Evolutionary conservation across 2,329 filamentous ascomycete species (phyloP).

Genomic region (Neonectria sp.): DNA sequence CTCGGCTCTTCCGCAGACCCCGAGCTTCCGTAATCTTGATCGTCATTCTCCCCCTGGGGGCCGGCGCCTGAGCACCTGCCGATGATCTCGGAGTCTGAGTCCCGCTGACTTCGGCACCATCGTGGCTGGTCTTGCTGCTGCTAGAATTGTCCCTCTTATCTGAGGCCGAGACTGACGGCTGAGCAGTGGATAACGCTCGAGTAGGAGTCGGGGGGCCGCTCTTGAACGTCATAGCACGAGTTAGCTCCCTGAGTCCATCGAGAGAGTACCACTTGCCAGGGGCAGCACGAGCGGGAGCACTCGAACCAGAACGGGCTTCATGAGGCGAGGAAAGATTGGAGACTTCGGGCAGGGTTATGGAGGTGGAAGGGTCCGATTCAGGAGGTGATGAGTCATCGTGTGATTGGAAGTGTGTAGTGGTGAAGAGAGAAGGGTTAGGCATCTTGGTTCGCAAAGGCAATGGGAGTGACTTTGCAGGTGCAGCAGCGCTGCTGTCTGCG

Average conservation of each 20-base stretch:
- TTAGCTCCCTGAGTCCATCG: constrained; percentile 88
- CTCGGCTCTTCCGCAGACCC: constrained; percentile 83
- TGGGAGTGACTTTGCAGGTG: constrained; percentile 40
- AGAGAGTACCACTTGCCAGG: constrained; percentile 73
- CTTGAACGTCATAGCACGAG: constrained; percentile 81
- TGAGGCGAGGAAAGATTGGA: constrained; percentile 47
- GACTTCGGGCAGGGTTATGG: constrained; percentile 39
- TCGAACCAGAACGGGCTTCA: constrained; percentile 65
- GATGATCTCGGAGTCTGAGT: constrained; percentile 67
- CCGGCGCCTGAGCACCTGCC: constrained; percentile 73
- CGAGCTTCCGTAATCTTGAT: constrained; percentile 91
- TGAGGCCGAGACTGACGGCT: constrained; percentile 66
- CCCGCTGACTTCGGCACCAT: constrained; percentile 63
- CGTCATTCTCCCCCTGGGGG: constrained; percentile 88
- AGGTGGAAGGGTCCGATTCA: constrained; percentile 37
- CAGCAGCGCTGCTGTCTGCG: constrained; percentile 42
- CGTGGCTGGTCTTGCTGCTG: constrained; percentile 57
- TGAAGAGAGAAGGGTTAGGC: constrained; percentile 44
- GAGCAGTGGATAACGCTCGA: constrained; percentile 81
- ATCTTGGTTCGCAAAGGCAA: constrained; percentile 40
- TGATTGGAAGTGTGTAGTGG: constrained; percentile 46
- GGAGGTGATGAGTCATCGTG: constrained; percentile 43
- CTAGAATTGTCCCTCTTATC: constrained; percentile 60
- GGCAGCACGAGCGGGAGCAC: constrained; percentile 54
- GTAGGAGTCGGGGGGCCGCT: constrained; percentile 93